These are phyloP conservation scores for Kwoniella sp. DNA, from an alignment of 768 basidiomycete genomes.

Conservation along the genomic window DNA sequence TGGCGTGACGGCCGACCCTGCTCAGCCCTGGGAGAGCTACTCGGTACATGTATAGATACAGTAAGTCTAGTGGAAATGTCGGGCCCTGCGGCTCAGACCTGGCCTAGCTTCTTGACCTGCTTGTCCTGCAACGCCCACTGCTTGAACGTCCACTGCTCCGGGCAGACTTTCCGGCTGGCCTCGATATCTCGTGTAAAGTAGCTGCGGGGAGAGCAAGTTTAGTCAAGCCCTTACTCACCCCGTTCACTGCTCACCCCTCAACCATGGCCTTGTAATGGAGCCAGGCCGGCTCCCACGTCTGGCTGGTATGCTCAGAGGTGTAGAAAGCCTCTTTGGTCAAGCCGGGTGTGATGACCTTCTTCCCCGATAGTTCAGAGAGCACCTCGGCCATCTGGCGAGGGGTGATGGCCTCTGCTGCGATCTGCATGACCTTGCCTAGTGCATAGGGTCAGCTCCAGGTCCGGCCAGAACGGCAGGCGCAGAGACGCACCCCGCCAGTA, in stretches of 20 bases:
- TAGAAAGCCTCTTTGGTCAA: neutral
- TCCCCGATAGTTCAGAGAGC: neutral
- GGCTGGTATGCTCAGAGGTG: neutral
- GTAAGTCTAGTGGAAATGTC: no score
- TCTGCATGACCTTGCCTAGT: slow-evolving; percentile 6
- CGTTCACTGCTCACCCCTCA: neutral
- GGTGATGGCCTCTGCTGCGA: neutral
- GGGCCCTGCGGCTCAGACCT: no score
- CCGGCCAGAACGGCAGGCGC: neutral
- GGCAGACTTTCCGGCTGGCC: neutral
- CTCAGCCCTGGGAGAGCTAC: no score
- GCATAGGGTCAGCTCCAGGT: neutral
- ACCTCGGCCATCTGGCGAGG: slow-evolving; percentile 1
- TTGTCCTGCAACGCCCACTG: neutral
- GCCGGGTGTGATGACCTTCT: neutral
- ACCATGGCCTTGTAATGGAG: neutral
- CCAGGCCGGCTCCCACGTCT: neutral
- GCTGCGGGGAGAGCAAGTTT: neutral
- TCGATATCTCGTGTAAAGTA: slow-evolving; percentile 1
- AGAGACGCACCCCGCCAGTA: neutral
- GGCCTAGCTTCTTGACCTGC: neutral
- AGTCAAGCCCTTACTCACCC: neutral
- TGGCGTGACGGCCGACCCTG: no score
- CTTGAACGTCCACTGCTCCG: slow-evolving; percentile 1
- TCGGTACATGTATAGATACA: no score